These are phyloP conservation scores for Yarrowia sp. DNA, from an alignment of 805 yeast species.

Conservation along the genomic window DNA sequence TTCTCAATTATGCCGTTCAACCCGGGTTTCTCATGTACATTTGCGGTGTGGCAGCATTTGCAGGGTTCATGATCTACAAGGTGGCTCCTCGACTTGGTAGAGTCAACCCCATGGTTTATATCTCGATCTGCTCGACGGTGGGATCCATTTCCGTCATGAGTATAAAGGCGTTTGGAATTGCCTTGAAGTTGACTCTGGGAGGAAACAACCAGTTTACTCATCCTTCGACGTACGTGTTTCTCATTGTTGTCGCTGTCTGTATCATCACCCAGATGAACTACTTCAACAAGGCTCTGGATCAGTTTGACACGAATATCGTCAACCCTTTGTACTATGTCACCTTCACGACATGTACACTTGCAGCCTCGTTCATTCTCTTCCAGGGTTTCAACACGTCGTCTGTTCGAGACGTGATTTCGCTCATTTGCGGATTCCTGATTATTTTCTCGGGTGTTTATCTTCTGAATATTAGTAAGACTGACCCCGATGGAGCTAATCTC, in stretches of 20 bases:
- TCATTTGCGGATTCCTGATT: slow-evolving; percentile 79
- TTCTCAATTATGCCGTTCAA: slow-evolving; percentile 70
- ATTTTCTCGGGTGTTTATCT: slow-evolving; percentile 86
- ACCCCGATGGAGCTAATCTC: slow-evolving; percentile 37
- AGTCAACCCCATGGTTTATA: slow-evolving; percentile 81
- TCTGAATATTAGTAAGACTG: slow-evolving; percentile 68
- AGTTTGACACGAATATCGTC: slow-evolving; percentile 87
- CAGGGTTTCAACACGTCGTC: slow-evolving; percentile 83
- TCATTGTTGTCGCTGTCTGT: slow-evolving; percentile 73
- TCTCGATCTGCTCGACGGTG: slow-evolving; percentile 84
- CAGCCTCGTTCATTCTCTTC: slow-evolving; percentile 82
- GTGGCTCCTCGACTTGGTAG: slow-evolving; percentile 79
- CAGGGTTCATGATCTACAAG: slow-evolving; percentile 75
- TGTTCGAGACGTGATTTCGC: slow-evolving; percentile 73
- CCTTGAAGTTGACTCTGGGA: slow-evolving; percentile 74
- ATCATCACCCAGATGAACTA: slow-evolving; percentile 90
- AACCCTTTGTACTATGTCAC: slow-evolving; percentile 89
- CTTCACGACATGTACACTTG: slow-evolving; percentile 82
- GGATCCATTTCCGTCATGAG: slow-evolving; percentile 91
- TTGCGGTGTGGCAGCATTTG: slow-evolving; percentile 59
- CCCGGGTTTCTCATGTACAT: slow-evolving; percentile 72
- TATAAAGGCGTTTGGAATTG: slow-evolving; percentile 91
- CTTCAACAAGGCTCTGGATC: slow-evolving; percentile 89
- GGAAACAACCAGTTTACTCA: slow-evolving; percentile 90
- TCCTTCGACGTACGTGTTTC: slow-evolving; percentile 77